Percentiles rank a stretch among this genome's conserved stretches.
Evolutionary conservation across 805 yeast genomes (phyloP).

Genomic region (Candida maris): DNA sequence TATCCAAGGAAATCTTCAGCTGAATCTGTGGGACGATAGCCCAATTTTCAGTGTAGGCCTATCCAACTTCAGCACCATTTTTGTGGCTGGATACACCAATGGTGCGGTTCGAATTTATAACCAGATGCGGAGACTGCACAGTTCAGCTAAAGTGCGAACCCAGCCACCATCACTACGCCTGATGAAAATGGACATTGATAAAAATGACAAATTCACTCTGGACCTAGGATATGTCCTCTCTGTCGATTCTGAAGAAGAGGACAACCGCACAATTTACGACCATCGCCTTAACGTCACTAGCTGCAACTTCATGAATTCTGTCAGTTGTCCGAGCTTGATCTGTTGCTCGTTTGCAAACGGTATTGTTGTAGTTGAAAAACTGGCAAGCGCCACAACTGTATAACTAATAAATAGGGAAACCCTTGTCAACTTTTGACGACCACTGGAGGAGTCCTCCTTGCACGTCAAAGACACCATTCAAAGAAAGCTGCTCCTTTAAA

Average conservation of each 20-base stretch:
- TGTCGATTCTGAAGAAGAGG: constrained; percentile 10
- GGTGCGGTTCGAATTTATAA: constrained; percentile 21
- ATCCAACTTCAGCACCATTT: constrained; percentile 15
- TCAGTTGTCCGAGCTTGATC: constrained; percentile 16
- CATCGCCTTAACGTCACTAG: constrained; percentile 19
- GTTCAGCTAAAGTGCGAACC: constrained; percentile 9
- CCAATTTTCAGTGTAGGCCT: constrained; percentile 15
- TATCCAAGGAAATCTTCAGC: constrained; percentile 6
- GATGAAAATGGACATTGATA: constrained; percentile 20
- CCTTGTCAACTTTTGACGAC: constrained; percentile 55
- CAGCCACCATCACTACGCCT: constrained; percentile 18
- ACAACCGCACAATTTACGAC: constrained; percentile 10
- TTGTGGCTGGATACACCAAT: constrained; percentile 14
- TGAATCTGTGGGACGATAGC: constrained; percentile 16
- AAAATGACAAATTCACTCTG: constrained; percentile 20
- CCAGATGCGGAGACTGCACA: constrained; percentile 10
- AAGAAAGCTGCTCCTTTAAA: constrained; percentile 48
- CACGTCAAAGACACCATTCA: constrained; percentile 56
- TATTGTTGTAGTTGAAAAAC: constrained; percentile 27
- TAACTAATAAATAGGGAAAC: constrained; percentile 57
- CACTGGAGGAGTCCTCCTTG: constrained; percentile 75
- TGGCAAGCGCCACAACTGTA: constrained; percentile 12
- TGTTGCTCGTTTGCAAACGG: constrained; percentile 29
- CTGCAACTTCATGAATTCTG: constrained; percentile 18
- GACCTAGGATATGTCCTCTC: constrained; percentile 18